phyloP scores from a whole-genome alignment of 1,284 basidiomycete genomes.

The Melanopsichium pennsylvanicum region DNA sequence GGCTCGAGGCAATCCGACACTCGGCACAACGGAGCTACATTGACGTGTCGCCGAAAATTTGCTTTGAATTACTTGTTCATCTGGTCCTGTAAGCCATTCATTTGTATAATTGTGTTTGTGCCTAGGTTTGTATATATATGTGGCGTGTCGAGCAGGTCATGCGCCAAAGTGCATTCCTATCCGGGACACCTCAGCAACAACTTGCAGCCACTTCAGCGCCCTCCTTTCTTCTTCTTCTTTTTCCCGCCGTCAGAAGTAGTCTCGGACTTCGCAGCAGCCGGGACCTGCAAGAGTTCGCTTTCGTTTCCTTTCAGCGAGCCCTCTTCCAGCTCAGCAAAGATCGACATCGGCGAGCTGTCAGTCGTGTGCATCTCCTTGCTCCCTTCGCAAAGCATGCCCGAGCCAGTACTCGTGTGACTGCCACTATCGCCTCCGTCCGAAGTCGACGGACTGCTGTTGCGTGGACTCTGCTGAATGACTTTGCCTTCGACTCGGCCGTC shows the following conservation, averaged over 20 bases:
- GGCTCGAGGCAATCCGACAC: too few relatives aligned
- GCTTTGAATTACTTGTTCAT: too few relatives aligned
- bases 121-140: background rate
- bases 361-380: conserved; percentile 28
- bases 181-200: too few relatives aligned
- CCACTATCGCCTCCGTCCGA: conserved; percentile 21
- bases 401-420: conserved; percentile 19
- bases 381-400: conserved; percentile 30
- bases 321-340: background rate
- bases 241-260: conserved; percentile 26
- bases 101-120: too few relatives aligned
- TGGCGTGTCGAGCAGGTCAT: background rate
- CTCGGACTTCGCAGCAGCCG: background rate
- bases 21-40: too few relatives aligned
- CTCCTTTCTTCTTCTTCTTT: conserved; percentile 37
- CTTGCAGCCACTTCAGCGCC: conserved; percentile 10
- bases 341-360: background rate
- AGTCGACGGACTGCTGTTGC: conserved; percentile 20
- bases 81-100: too few relatives aligned
- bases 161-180: too few relatives aligned
- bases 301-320: background rate
- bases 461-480: background rate
- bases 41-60: too few relatives aligned
- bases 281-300: background rate
- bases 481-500: conserved; percentile 9